Conservation (phyloP, 805 yeast genomes). For the Pichia cabralensis region DNA sequence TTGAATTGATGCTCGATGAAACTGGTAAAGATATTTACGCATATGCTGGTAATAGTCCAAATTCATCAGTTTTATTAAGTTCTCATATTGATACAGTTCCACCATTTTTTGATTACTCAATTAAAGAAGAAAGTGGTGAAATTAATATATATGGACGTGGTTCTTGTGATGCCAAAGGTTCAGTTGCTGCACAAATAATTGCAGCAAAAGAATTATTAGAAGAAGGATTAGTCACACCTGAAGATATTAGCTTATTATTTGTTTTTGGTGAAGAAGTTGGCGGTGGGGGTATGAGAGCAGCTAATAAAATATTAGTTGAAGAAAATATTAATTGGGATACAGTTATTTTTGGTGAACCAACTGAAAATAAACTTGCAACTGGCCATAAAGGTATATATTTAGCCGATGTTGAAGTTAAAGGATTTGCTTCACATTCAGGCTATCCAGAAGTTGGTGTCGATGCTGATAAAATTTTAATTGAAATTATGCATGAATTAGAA, state of each 20-base stretch:
- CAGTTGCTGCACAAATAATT: conserved; percentile 52
- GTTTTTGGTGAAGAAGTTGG: conserved; percentile 68
- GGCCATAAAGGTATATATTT: conserved; percentile 58
- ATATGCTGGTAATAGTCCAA: conserved; percentile 34
- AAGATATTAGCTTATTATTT: conserved; percentile 48
- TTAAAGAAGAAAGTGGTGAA: conserved; percentile 23
- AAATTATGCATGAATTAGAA: conserved; percentile 37
- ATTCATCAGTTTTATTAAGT: conserved; percentile 39
- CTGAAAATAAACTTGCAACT: conserved; percentile 55
- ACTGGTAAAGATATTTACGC: conserved; percentile 38
- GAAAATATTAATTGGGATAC: conserved; percentile 40
- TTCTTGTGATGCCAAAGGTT: conserved; percentile 60
- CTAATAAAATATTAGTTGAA: conserved; percentile 25
- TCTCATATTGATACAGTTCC: conserved; percentile 71
- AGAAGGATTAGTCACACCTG: conserved; percentile 31
- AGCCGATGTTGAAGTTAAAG: conserved; percentile 36
- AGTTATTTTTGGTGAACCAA: conserved; percentile 69
- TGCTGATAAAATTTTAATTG: conserved; percentile 48
- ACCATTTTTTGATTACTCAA: conserved; percentile 44
- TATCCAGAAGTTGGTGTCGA: conserved; percentile 61
- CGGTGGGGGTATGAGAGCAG: conserved; percentile 52
- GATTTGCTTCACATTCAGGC: conserved; percentile 56
- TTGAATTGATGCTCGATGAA: conserved; percentile 29
- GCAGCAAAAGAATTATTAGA: conserved; percentile 40
- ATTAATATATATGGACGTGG: conserved; percentile 56